These are phyloP conservation scores for Trifolium subterraneum DNA, from an alignment of 306 rosid species.

Conservation along the genomic window DNA sequence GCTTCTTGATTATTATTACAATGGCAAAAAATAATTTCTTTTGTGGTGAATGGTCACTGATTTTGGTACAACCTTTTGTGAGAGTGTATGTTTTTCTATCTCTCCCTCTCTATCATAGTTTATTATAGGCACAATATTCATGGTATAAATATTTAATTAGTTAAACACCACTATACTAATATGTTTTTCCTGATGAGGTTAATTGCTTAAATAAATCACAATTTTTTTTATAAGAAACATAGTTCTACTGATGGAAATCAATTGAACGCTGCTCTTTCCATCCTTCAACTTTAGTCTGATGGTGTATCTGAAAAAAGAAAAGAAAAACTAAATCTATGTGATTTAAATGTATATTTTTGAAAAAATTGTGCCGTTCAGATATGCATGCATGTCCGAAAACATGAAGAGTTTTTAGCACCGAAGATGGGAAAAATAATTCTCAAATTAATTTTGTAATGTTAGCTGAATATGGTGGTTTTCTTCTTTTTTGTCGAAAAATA, in stretches of 20 bases:
- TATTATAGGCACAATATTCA: not conserved
- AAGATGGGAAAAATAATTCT: too few relatives aligned
- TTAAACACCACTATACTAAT: not conserved
- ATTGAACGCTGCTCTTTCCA: too few relatives aligned
- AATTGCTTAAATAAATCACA: too few relatives aligned
- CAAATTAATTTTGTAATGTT: not conserved
- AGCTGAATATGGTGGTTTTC: not conserved
- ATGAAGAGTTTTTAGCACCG: too few relatives aligned
- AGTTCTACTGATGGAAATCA: too few relatives aligned
- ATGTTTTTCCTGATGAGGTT: not conserved
- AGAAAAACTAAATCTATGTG: too few relatives aligned
- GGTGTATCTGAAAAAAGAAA: too few relatives aligned
- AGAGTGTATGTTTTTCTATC: slow-evolving; percentile 27
- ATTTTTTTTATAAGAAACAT: too few relatives aligned
- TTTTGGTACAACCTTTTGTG: slow-evolving; percentile 20
- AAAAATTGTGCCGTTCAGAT: not conserved
- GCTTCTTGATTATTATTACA: slow-evolving; percentile 32
- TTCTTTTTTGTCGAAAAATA: too few relatives aligned
- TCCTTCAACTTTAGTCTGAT: too few relatives aligned
- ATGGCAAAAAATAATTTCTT: slow-evolving; percentile 3
- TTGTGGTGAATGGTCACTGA: slow-evolving; percentile 18
- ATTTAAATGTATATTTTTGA: not conserved
- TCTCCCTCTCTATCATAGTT: not conserved
- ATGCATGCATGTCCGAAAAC: not conserved
- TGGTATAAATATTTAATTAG: not conserved